Evolutionary conservation across 2,329 filamentous ascomycete species (phyloP).

Genomic region (Ceratocystis huliohia): DNA sequence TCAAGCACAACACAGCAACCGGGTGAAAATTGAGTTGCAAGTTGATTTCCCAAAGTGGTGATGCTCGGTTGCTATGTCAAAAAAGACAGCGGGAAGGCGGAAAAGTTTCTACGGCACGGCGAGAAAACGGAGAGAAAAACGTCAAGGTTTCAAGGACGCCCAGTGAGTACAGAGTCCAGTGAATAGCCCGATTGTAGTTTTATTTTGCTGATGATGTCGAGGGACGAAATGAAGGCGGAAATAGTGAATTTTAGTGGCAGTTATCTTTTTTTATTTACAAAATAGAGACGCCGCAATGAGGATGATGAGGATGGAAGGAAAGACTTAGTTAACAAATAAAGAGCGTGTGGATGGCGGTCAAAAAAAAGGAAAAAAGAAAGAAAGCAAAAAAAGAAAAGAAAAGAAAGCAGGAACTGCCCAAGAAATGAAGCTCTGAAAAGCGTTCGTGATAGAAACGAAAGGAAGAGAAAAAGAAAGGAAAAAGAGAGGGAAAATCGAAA

Average conservation of each 20-base stretch:
- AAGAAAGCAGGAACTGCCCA: slow-evolving; percentile 13
- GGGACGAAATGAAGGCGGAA: background rate
- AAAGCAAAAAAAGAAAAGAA: background rate
- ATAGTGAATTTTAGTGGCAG: background rate
- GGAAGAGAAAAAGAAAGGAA: background rate
- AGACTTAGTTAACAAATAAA: background rate
- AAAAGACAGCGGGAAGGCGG: slow-evolving; percentile 13
- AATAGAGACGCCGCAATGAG: background rate
- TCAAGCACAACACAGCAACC: slow-evolving; percentile 2
- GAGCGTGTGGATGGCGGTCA: slow-evolving; percentile 17
- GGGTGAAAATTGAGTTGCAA: background rate
- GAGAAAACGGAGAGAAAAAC: background rate
- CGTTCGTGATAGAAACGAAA: background rate
- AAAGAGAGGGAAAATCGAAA: background rate
- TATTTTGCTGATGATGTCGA: background rate
- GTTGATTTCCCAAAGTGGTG: background rate
- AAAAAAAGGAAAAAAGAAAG: slow-evolving; percentile 11
- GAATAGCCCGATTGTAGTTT: background rate
- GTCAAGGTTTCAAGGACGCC: background rate
- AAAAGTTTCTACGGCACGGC: slow-evolving; percentile 16
- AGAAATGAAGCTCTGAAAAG: slow-evolving; percentile 2
- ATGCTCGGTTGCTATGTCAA: slow-evolving; percentile 9
- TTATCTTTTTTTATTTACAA: background rate
- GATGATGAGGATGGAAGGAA: background rate
- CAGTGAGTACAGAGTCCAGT: too few species aligned